Conservation (phyloP, 2,329 filamentous ascomycete genomes). For the Didymellaceae sp. region DNA sequence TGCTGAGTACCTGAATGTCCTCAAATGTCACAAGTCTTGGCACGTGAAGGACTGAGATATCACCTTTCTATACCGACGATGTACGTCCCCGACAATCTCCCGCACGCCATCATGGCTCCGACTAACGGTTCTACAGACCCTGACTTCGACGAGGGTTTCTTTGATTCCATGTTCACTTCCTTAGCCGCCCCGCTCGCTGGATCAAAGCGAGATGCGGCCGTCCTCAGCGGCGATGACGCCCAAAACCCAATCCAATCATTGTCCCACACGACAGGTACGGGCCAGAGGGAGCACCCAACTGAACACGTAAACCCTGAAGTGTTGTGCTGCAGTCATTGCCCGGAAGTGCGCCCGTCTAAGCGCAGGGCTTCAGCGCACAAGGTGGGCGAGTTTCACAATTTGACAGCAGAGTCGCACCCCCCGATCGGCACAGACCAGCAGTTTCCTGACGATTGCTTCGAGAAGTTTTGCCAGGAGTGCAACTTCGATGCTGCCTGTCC, state of each 20-base stretch:
- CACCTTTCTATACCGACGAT: constrained; percentile 12
- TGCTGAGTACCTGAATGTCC: constrained; percentile 19
- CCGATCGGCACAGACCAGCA: constrained; percentile 35
- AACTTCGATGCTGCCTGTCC: constrained; percentile 38
- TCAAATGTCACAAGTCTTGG: constrained; percentile 18
- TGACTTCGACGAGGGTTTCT: constrained; percentile 37
- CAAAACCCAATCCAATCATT: constrained; percentile 20
- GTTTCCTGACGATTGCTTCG: constrained; percentile 44
- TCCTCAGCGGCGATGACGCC: constrained; percentile 27
- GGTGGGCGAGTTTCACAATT: constrained; percentile 41
- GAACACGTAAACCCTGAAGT: constrained; percentile 36
- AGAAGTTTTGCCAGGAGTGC: constrained; percentile 47
- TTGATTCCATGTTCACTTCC: constrained; percentile 38
- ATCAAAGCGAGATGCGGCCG: constrained; percentile 41
- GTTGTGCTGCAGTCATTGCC: constrained; percentile 39
- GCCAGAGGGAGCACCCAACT: constrained; percentile 28
- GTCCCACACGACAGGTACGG: constrained; percentile 19
- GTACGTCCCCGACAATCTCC: constrained; percentile 19
- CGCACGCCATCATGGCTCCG: constrained; percentile 29
- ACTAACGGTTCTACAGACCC: constrained; percentile 37
- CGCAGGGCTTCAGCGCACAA: constrained; percentile 41
- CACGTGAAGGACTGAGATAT: constrained; percentile 19
- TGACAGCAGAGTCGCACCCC: constrained; percentile 22
- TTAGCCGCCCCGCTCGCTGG: constrained; percentile 35
- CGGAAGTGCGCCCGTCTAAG: constrained; percentile 40